Percentiles rank a stretch among this genome's conserved stretches.
These are phyloP conservation scores for Salix koriyanagi DNA, from an alignment of 345 rosid species.

Conservation along the genomic window DNA sequence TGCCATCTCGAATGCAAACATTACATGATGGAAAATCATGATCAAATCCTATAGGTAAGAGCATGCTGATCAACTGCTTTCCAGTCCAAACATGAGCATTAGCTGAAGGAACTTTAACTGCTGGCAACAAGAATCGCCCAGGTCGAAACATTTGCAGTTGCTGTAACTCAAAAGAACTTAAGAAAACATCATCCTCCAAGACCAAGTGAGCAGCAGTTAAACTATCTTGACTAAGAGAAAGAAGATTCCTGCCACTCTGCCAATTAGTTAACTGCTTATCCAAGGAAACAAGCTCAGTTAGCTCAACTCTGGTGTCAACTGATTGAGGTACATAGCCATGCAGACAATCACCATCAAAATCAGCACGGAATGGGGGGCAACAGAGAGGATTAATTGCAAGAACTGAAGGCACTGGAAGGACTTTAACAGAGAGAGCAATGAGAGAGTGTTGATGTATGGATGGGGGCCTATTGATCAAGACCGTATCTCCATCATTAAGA, in stretches of 20 bases:
- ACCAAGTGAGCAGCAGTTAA: slow-evolving; percentile 66
- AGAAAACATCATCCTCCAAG: slow-evolving; percentile 46
- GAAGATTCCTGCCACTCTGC: slow-evolving; percentile 77
- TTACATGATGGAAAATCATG: slow-evolving; percentile 39
- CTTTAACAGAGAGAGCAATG: slow-evolving; percentile 65
- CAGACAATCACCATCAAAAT: slow-evolving; percentile 94
- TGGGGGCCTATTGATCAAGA: slow-evolving; percentile 88
- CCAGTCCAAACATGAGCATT: slow-evolving; percentile 66
- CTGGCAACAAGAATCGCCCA: slow-evolving; percentile 35
- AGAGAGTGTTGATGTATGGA: slow-evolving; percentile 90
- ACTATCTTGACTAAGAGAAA: slow-evolving; percentile 79
- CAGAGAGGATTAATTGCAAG: slow-evolving; percentile 84
- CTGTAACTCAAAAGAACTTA: slow-evolving; percentile 58
- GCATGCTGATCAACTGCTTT: slow-evolving; percentile 73
- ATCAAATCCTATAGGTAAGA: slow-evolving; percentile 63
- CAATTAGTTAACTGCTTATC: slow-evolving; percentile 65
- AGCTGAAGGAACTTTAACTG: slow-evolving; percentile 43
- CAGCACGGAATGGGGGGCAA: slow-evolving; percentile 86
- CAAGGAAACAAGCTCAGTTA: slow-evolving; percentile 73
- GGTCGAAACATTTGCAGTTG: slow-evolving; percentile 78
- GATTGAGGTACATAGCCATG: slow-evolving; percentile 96
- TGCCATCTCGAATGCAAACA: slow-evolving; percentile 54
- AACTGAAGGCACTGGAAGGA: slow-evolving; percentile 64
- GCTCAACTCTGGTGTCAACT: slow-evolving; percentile 65
- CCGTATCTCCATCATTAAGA: slow-evolving; percentile 65